Evolutionary conservation across 257 asterid species (phyloP).

Genomic region (Avicennia marina): DNA sequence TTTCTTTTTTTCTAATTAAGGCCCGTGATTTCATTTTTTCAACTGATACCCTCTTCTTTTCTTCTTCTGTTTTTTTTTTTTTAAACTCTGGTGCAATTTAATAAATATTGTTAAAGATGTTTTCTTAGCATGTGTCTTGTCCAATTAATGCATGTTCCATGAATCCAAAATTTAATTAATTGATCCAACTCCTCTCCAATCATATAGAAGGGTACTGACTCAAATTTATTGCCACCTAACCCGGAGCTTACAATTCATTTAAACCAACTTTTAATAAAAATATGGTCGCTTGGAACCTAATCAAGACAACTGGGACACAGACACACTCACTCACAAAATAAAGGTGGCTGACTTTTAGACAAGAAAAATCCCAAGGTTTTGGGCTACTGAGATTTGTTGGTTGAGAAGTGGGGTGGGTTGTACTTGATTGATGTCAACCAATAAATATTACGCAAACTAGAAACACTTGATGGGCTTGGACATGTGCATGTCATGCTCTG

Average conservation of each 20-base stretch:
- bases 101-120: too few relatives aligned
- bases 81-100: too few relatives aligned
- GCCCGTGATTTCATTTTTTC: too few relatives aligned
- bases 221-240: slow-evolving; percentile 23
- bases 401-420: slow-evolving; percentile 24
- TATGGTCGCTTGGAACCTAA: slow-evolving; percentile 18
- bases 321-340: too few relatives aligned
- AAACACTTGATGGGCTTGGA: neutral
- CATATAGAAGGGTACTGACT: neutral
- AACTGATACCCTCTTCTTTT: too few relatives aligned
- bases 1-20: too few relatives aligned
- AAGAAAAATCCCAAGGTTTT: slow-evolving; percentile 23
- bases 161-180: too few relatives aligned
- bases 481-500: neutral
- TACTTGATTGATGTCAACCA: slow-evolving; percentile 11
- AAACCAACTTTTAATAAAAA: slow-evolving; percentile 19
- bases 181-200: neutral
- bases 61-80: too few relatives aligned
- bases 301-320: neutral
- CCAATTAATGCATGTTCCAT: neutral
- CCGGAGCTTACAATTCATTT: slow-evolving; percentile 11
- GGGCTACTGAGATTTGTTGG: slow-evolving; percentile 30
- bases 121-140: neutral
- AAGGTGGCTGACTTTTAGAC: neutral
- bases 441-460: neutral